Percentiles rank a stretch among this genome's conserved stretches.
Conservation (phyloP, 192 early-diverging fungal genomes). For the Thamnidium elegans region DNA sequence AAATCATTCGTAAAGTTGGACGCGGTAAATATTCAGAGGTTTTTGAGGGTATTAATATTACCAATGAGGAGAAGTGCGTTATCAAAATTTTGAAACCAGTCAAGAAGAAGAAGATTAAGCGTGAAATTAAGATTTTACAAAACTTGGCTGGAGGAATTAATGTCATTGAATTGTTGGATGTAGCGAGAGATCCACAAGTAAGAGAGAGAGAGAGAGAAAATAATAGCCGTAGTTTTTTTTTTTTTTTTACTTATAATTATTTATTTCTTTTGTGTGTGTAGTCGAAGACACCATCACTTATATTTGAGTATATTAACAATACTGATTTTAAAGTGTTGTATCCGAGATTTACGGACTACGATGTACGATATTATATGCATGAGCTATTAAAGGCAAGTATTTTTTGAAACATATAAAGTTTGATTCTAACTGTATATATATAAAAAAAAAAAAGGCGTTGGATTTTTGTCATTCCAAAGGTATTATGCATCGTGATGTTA, state of each 20-base stretch:
- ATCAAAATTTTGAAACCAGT: conserved; percentile 99
- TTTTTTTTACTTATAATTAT: not conserved
- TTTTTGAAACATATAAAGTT: not conserved
- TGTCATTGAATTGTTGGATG: conserved; percentile 86
- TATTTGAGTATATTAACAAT: conserved; percentile 98
- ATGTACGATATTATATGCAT: conserved; percentile 95
- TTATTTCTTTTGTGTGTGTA: conserved; percentile 26
- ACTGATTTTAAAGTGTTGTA: conserved; percentile 97
- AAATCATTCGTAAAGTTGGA: conserved; percentile 96
- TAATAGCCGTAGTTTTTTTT: not conserved
- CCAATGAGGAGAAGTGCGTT: conserved; percentile 84
- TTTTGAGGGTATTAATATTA: conserved; percentile 94
- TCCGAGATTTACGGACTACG: conserved; percentile 90
- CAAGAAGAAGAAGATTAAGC: conserved; percentile 99
- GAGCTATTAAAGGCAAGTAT: conserved; percentile 85
- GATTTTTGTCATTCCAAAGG: conserved; percentile 98
- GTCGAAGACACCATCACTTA: conserved; percentile 94
- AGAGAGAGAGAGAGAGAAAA: not conserved
- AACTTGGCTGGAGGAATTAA: conserved; percentile 95
- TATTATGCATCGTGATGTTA: conserved; percentile 99
- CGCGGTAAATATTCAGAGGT: conserved; percentile 99
- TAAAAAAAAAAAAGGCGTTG: conserved; percentile 62
- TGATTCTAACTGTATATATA: not conserved
- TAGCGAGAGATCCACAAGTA: conserved; percentile 93
- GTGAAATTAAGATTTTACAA: conserved; percentile 98